These are phyloP conservation scores for Euphrasia confusa DNA, from an alignment of 257 asterid genomes.

Conservation along the genomic window DNA sequence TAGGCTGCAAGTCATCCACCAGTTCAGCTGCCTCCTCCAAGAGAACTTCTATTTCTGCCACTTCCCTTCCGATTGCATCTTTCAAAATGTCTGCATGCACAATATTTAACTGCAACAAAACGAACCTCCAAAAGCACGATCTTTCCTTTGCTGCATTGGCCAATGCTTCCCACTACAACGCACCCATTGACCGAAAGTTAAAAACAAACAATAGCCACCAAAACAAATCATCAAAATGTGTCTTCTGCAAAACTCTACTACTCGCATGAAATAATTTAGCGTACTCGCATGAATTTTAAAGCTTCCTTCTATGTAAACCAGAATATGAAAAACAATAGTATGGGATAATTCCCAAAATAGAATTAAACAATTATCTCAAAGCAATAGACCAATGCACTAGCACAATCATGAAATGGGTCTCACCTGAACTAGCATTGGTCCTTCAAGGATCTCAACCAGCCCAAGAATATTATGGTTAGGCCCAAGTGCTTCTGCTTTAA, in stretches of 20 bases:
- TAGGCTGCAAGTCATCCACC: slow-evolving; percentile 74
- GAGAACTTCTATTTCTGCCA: slow-evolving; percentile 86
- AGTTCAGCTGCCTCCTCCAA: slow-evolving; percentile 99
- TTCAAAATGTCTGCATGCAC: slow-evolving; percentile 58
- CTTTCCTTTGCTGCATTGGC: slow-evolving; percentile 77
- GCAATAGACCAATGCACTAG: slow-evolving; percentile 14
- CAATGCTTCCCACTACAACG: slow-evolving; percentile 78
- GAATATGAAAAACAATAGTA: slow-evolving; percentile 8
- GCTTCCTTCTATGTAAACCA: background rate
- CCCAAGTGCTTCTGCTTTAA: slow-evolving; percentile 91
- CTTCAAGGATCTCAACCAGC: slow-evolving; percentile 78
- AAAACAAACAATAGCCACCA: slow-evolving; percentile 8
- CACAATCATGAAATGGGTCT: slow-evolving; percentile 30
- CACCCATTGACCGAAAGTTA: slow-evolving; percentile 28
- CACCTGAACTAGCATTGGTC: slow-evolving; percentile 92
- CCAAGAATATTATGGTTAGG: slow-evolving; percentile 61
- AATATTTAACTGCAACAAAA: slow-evolving; percentile 70
- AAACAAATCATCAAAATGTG: too few relatives aligned
- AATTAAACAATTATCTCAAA: slow-evolving; percentile 8
- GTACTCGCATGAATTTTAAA: too few relatives aligned
- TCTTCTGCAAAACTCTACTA: too few relatives aligned
- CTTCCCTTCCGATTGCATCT: slow-evolving; percentile 64
- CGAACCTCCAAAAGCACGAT: slow-evolving; percentile 91
- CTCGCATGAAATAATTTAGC: too few relatives aligned
- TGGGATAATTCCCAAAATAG: slow-evolving; percentile 1